Conservation (phyloP, 768 basidiomycete species). For the Lactarius hengduanensis region DNA sequence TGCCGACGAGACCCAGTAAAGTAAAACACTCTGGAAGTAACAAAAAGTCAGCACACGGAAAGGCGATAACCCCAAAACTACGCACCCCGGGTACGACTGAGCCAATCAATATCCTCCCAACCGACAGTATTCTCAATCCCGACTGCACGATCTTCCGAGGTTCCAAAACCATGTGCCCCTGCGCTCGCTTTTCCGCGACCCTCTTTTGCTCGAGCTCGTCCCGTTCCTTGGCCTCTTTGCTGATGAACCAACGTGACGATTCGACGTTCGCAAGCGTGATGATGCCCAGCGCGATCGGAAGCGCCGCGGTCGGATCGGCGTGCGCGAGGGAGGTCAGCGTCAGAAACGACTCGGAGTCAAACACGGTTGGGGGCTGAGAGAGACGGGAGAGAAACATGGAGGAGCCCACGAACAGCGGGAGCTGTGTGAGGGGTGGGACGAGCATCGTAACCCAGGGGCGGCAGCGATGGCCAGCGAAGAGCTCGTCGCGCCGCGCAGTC, state of each 20-base stretch:
- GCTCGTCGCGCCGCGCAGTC: conserved; percentile 51
- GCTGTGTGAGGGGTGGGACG: conserved; percentile 61
- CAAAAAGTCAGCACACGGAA: conserved; percentile 11
- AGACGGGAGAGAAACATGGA: conserved; percentile 56
- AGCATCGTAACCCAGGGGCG: conserved; percentile 55
- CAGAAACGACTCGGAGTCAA: conserved; percentile 76
- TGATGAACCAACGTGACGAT: conserved; percentile 70
- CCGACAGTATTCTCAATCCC: conserved; percentile 53
- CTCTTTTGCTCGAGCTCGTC: conserved; percentile 48
- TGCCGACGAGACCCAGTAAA: conserved; percentile 81
- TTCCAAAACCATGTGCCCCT: conserved; percentile 46
- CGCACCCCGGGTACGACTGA: conserved; percentile 70
- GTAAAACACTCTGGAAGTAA: conserved; percentile 52
- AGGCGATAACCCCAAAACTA: conserved; percentile 15
- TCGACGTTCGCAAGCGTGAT: conserved; percentile 80
- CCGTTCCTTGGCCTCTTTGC: conserved; percentile 53
- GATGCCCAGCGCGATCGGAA: conserved; percentile 71
- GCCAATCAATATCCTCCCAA: conserved; percentile 66
- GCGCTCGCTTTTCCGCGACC: conserved; percentile 44
- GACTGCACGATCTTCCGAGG: conserved; percentile 53
- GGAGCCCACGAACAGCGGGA: conserved; percentile 70
- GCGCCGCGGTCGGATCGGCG: conserved; percentile 64
- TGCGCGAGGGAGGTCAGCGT: conserved; percentile 69
- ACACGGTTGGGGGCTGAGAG: conserved; percentile 57
- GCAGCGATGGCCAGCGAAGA: conserved; percentile 60